Conservation (phyloP, 1,139 yeast species). For the Candida gigantensis region DNA sequence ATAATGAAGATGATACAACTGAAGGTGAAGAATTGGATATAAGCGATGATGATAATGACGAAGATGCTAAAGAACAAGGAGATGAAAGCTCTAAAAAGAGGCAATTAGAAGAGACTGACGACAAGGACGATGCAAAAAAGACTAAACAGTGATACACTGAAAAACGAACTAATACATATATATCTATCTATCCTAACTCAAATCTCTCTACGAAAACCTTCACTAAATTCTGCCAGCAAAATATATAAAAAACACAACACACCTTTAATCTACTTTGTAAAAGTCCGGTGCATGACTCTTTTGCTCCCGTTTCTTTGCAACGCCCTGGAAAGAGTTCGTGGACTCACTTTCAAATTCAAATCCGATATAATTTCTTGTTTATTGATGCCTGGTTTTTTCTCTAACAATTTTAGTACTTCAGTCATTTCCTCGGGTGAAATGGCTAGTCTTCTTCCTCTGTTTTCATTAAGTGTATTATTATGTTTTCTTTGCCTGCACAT, state of each 20-base stretch:
- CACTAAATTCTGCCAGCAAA: too few species aligned
- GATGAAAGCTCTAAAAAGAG: conserved; percentile 14
- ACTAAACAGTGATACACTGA: too few species aligned
- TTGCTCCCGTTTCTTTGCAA: conserved; percentile 4
- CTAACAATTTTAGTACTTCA: conserved; percentile 2
- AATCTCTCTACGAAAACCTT: too few species aligned
- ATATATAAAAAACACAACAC: too few species aligned
- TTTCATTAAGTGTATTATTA: conserved; percentile 5
- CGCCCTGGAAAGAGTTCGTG: conserved; percentile 5
- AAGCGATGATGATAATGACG: conserved; percentile 46
- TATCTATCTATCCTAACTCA: too few species aligned
- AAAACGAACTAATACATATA: too few species aligned
- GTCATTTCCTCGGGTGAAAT: conserved; percentile 5
- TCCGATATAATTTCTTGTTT: conserved; percentile 5
- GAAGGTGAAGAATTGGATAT: conserved; percentile 59
- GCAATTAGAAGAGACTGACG: conserved; percentile 15
- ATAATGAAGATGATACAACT: conserved; percentile 49
- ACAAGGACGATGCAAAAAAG: background rate
- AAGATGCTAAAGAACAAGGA: conserved; percentile 20
- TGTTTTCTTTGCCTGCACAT: conserved; percentile 5
- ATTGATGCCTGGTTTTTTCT: conserved; percentile 1
- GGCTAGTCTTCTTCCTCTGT: conserved; percentile 5
- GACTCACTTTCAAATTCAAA: conserved; percentile 5
- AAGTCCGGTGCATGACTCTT: background rate
- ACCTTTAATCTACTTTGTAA: too few species aligned